Evolutionary conservation across 345 rosid genomes (phyloP).

Genomic region (Nasturtium officinale): DNA sequence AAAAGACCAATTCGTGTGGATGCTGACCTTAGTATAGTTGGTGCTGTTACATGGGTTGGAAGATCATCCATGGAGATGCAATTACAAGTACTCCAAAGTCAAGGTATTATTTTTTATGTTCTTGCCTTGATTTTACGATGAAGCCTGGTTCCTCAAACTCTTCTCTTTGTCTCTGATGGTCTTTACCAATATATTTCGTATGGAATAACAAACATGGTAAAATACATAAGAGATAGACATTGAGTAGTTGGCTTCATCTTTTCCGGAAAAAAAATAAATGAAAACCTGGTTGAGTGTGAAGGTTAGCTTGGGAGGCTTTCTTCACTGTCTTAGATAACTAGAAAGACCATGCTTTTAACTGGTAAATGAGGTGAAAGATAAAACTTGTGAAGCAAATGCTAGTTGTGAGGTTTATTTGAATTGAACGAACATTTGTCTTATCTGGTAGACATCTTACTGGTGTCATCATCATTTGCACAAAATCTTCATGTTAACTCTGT

Average conservation of each 20-base stretch:
- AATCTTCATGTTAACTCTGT: not conserved
- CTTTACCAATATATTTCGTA: too few relatives aligned
- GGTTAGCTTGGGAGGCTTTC: not conserved
- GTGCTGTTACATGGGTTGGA: slow-evolving; percentile 92
- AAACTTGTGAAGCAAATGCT: not conserved
- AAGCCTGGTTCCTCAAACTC: not conserved
- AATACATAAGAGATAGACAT: not conserved
- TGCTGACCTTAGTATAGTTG: slow-evolving; percentile 59
- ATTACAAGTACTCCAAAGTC: slow-evolving; percentile 65
- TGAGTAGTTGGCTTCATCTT: slow-evolving; percentile 1
- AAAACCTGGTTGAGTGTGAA: not conserved
- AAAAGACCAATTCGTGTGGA: slow-evolving; percentile 67
- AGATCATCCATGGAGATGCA: slow-evolving; percentile 90
- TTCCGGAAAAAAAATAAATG: not conserved
- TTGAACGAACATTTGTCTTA: not conserved
- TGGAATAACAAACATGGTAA: not conserved
- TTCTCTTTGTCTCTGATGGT: too few relatives aligned
- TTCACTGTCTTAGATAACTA: not conserved
- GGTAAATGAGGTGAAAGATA: not conserved
- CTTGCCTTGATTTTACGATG: not conserved
- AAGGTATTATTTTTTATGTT: slow-evolving; percentile 47
- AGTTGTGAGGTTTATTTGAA: slow-evolving; percentile 9
- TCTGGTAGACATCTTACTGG: not conserved
- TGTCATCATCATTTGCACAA: not conserved
- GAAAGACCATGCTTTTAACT: slow-evolving; percentile 8